phyloP scores from a whole-genome alignment of 2,329 filamentous ascomycete genomes.

The Cercospora zeae-maydis region DNA sequence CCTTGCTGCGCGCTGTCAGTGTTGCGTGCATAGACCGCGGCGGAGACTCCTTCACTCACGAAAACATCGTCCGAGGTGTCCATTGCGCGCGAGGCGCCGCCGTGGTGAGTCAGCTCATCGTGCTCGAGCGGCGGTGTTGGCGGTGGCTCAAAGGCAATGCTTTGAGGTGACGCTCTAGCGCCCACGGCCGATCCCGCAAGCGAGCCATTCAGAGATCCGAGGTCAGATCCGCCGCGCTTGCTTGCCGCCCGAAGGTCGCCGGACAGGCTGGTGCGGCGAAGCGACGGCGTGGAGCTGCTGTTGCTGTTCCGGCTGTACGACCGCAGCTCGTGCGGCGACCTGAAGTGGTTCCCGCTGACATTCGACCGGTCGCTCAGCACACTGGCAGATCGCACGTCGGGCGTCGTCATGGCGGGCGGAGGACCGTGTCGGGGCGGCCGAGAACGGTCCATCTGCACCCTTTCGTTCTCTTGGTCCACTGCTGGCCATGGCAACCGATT shows the following conservation, averaged over 20 bases:
- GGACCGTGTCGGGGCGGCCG: slow-evolving; percentile 25
- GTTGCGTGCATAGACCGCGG: too few species aligned
- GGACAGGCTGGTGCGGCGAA: slow-evolving; percentile 68
- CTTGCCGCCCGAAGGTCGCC: slow-evolving; percentile 71
- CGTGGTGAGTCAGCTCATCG: slow-evolving; percentile 80
- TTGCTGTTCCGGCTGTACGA: slow-evolving; percentile 61
- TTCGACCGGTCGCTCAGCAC: slow-evolving; percentile 45
- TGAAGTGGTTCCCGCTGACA: slow-evolving; percentile 40
- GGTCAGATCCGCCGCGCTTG: slow-evolving; percentile 46
- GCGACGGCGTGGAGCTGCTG: slow-evolving; percentile 61
- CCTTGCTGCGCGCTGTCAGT: slow-evolving; percentile 65
- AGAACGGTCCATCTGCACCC: slow-evolving; percentile 43
- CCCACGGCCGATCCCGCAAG: slow-evolving; percentile 39
- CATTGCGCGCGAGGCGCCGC: slow-evolving; percentile 77
- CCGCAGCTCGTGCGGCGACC: slow-evolving; percentile 48
- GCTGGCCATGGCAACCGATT: slow-evolving; percentile 38
- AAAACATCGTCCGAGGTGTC: slow-evolving; percentile 85
- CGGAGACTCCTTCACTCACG: slow-evolving; percentile 67
- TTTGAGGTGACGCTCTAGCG: slow-evolving; percentile 36
- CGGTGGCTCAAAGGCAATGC: slow-evolving; percentile 42
- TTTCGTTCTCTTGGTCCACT: slow-evolving; percentile 48
- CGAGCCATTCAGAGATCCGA: slow-evolving; percentile 10
- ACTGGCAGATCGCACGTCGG: slow-evolving; percentile 40
- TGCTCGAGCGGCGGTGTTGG: slow-evolving; percentile 55
- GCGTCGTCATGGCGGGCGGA: slow-evolving; percentile 23